These are phyloP conservation scores for Melastoma candidum DNA, from an alignment of 441 rosid genomes.

Conservation along the genomic window DNA sequence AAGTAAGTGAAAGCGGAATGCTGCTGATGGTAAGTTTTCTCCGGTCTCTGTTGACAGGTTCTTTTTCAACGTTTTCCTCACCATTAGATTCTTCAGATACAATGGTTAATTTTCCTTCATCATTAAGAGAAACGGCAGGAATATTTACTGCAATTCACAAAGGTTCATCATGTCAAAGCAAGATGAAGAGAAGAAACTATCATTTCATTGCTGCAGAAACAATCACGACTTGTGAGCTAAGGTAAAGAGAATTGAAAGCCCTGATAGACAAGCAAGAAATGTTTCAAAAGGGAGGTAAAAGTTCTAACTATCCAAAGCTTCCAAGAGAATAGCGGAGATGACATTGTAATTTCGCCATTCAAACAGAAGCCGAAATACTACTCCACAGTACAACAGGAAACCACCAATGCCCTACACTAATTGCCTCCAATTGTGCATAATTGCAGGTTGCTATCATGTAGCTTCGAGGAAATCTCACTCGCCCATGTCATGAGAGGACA, in stretches of 20 bases:
- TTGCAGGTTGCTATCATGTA: too few species aligned
- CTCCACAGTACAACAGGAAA: too few species aligned
- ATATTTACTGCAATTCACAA: conserved; percentile 48
- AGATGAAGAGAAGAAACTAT: neutral
- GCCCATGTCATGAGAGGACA: too few species aligned
- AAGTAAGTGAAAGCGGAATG: conserved; percentile 72
- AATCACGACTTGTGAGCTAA: neutral
- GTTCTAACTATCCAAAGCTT: too few species aligned
- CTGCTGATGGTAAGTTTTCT: conserved; percentile 56
- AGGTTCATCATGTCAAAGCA: neutral
- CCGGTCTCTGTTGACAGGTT: conserved; percentile 62
- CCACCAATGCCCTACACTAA: too few species aligned
- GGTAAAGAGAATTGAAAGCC: neutral
- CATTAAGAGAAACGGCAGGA: conserved; percentile 72
- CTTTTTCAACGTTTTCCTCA: conserved; percentile 27
- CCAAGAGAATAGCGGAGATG: too few species aligned
- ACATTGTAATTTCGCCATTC: too few species aligned
- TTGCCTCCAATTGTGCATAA: too few species aligned
- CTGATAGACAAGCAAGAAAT: too few species aligned
- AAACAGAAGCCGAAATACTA: too few species aligned
- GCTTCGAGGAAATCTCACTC: too few species aligned
- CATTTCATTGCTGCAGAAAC: neutral
- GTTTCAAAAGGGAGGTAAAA: too few species aligned
- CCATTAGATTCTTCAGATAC: conserved; percentile 34
- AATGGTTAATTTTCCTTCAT: conserved; percentile 65